Percentiles rank a stretch among this genome's conserved stretches.
Conservation (phyloP, 163 green algal species). For the Scenedesmus sp. region DNA sequence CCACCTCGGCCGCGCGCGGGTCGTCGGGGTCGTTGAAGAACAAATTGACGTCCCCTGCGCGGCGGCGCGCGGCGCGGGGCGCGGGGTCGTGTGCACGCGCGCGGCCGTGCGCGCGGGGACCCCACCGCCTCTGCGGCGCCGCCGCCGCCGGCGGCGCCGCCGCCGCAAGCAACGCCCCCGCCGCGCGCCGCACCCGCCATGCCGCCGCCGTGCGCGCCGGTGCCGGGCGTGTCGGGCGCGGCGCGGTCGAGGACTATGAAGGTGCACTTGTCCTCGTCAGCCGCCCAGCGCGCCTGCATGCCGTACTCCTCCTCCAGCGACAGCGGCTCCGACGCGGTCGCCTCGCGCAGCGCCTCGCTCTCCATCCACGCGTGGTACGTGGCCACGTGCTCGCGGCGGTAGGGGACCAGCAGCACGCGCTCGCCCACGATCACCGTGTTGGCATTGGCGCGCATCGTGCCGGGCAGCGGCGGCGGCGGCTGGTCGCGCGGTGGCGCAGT, state of each 20-base stretch:
- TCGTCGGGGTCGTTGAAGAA: slow-evolving; percentile 85
- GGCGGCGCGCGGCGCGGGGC: no score
- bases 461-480: no score
- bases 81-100: no score
- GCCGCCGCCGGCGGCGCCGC: not conserved
- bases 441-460: slow-evolving; percentile 40
- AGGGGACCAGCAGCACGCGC: slow-evolving; percentile 41
- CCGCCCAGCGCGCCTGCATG: slow-evolving; percentile 79
- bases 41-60: slow-evolving; percentile 81
- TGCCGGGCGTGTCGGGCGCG: slow-evolving; percentile 49
- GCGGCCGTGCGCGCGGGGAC: no score
- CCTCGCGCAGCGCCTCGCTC: slow-evolving; percentile 51
- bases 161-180: no score
- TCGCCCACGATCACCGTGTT: slow-evolving; percentile 39
- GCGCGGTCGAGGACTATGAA: slow-evolving; percentile 81
- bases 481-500: no score
- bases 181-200: slow-evolving; percentile 62
- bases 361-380: slow-evolving; percentile 58
- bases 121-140: not conserved
- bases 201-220: slow-evolving; percentile 53
- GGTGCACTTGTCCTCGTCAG: slow-evolving; percentile 83
- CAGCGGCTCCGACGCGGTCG: slow-evolving; percentile 80
- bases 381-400: slow-evolving; percentile 46
- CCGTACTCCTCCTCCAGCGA: slow-evolving; percentile 81
- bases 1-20: slow-evolving; percentile 67